Percentiles rank a stretch among this genome's conserved stretches.
phyloP scores from a whole-genome alignment of 2,329 filamentous ascomycete species.

The Reticulascus tulasneorum region DNA sequence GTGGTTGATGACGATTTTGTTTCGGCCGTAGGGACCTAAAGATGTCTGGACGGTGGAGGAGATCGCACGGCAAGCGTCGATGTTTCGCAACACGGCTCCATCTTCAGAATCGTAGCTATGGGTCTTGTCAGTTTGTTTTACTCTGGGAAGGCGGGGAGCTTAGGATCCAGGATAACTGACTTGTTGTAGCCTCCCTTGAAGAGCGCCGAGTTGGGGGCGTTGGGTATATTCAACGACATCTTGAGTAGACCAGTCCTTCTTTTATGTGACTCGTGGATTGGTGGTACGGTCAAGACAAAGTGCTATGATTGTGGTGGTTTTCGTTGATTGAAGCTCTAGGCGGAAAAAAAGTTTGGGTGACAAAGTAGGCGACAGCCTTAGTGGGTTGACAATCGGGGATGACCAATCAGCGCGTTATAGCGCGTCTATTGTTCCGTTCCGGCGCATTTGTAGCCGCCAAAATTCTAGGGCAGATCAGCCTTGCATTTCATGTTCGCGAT shows the following conservation, averaged over 20 bases:
- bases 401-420: conserved; percentile 13
- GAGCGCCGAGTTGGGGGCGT: conserved; percentile 84
- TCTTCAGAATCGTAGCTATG: conserved; percentile 95
- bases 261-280: no score
- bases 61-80: conserved; percentile 96
- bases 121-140: conserved; percentile 26
- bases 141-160: conserved; percentile 13
- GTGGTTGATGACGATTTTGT: conserved; percentile 99
- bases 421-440: conserved; percentile 15
- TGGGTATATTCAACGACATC: conserved; percentile 97
- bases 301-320: conserved; percentile 13
- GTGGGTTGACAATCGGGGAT: conserved; percentile 8
- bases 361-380: conserved; percentile 12
- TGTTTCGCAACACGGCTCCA: conserved; percentile 96
- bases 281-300: no score
- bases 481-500: conserved; percentile 11
- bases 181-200: conserved; percentile 98
- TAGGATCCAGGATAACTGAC: conserved; percentile 49
- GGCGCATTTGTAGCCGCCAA: conserved; percentile 10
- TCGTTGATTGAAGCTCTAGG: no score
- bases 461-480: conserved; percentile 15
- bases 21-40: conserved; percentile 92
- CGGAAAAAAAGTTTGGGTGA: conserved; percentile 17
- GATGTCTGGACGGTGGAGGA: conserved; percentile 95
- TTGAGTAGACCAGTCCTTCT: conserved; percentile 20